These are phyloP conservation scores for Alopecurus myosuroides DNA, from an alignment of 176 grass and related monocot species.

Conservation along the genomic window DNA sequence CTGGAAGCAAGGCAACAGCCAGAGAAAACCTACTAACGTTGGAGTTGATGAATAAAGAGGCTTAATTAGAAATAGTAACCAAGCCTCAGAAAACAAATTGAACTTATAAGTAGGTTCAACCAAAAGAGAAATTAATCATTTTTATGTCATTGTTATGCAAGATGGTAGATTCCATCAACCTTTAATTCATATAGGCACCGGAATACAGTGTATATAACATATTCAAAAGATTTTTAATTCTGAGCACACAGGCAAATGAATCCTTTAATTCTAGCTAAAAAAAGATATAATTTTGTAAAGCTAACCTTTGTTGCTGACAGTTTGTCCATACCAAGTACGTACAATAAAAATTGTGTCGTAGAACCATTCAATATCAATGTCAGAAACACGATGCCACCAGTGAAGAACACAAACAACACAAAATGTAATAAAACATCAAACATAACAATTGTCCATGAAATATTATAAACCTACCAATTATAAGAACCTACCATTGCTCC, in stretches of 20 bases:
- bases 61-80: not conserved
- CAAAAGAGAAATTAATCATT: not conserved
- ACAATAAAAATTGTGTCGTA: slow-evolving; percentile 76
- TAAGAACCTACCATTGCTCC: slow-evolving; percentile 69
- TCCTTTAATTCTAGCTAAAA: not conserved
- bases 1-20: not conserved
- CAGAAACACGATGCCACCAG: slow-evolving; percentile 83
- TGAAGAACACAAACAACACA: slow-evolving; percentile 93
- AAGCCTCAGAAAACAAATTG: not conserved
- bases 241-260: not conserved
- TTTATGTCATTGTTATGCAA: not conserved
- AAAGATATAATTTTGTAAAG: slow-evolving; percentile 7
- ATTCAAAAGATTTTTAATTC: not conserved
- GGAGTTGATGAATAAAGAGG: slow-evolving; percentile 2
- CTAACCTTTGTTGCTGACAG: slow-evolving; percentile 74
- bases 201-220: not conserved
- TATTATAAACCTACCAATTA: too few relatives aligned
- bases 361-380: slow-evolving; percentile 90
- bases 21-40: not conserved
- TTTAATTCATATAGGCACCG: not conserved
- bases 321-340: slow-evolving; percentile 61
- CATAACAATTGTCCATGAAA: too few relatives aligned
- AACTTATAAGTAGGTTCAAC: not conserved
- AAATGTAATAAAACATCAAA: slow-evolving; percentile 45
- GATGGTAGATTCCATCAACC: not conserved